Evolutionary conservation across 1,284 basidiomycete genomes (phyloP), one percentile per base, ranked within the genome.

Genomic region (Leccinum huronense): DNA sequence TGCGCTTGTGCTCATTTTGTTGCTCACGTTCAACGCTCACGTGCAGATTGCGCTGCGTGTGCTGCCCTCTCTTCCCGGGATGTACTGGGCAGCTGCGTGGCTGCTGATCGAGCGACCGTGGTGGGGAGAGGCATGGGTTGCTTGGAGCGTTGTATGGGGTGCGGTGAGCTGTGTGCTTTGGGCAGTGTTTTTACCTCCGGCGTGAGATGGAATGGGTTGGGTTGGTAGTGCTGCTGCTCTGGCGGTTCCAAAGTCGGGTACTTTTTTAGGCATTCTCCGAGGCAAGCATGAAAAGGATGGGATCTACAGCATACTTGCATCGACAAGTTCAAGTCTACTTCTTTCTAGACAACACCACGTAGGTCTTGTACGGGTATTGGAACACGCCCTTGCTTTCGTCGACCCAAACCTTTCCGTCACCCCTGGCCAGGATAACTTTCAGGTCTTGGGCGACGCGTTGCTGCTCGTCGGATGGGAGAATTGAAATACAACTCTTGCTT

Each of bases 21-120:
- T 91, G 19, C 80, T 98, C 23, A 79, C 96, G 9, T 85, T 96
- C 71, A 83, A 85, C 5, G 91, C 95, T 0, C 94, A 99, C 72
- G 91, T 91, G 1, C 97, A 99, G 74, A 98, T 98, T 67, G 82
- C 90, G 1, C 84, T 99, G 2, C 89, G 97, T 3, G 80, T 94
- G 11, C 86, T 89, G 9, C 84, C 90, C 0, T 86, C 91, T 0
- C 83, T 95, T 76, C 96, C 96, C 0, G 80, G 90, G 57, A 79
- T 89, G 0, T 95, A 94, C 77, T 98, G 95, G 95, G 89, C 86
- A 13, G 87, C 88, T 3, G 87, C 93, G 1, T 81, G 81, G 75
- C 76, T 95, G 38, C 71, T 90, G 38, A 68, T 86, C 23, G 77
- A 81, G 65, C 72, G 79, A 48, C 81, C 81, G 5, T 67, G 65